Evolutionary conservation across 2,329 filamentous ascomycete species (phyloP).

Genomic region (Ophiocordyceps polyrhachis-furcata): DNA sequence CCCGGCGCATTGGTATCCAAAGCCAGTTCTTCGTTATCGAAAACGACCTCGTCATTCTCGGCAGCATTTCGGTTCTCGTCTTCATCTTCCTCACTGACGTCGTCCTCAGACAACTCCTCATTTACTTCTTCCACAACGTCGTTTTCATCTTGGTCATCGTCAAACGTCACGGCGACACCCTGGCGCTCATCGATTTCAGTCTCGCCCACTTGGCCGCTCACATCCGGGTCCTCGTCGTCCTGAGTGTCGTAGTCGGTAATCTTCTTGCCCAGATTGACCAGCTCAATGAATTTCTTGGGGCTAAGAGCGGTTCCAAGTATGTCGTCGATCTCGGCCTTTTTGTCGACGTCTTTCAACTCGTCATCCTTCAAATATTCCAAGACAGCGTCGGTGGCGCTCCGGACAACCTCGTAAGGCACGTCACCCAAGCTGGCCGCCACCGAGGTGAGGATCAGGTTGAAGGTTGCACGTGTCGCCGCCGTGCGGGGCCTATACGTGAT

Average conservation of each 20-base stretch:
- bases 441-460: conserved; percentile 83
- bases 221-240: conserved; percentile 75
- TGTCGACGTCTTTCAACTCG: conserved; percentile 89
- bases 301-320: conserved; percentile 67
- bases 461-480: conserved; percentile 76
- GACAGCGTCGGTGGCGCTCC: conserved; percentile 83
- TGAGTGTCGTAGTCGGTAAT: conserved; percentile 97
- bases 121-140: conserved; percentile 69
- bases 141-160: conserved; percentile 76
- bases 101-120: conserved; percentile 70
- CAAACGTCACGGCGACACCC: conserved; percentile 94
- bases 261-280: conserved; percentile 94
- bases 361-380: conserved; percentile 90
- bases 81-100: conserved; percentile 46
- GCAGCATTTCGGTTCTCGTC: conserved; percentile 40
- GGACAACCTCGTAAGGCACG: conserved; percentile 76
- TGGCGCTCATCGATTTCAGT: conserved; percentile 84
- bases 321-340: conserved; percentile 95
- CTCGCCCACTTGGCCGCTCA: conserved; percentile 43
- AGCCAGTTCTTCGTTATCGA: conserved; percentile 65
- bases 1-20: conserved; percentile 47
- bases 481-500: conserved; percentile 85
- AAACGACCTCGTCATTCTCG: conserved; percentile 29
- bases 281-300: conserved; percentile 87
- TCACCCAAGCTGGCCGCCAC: conserved; percentile 80